Base-by-base conservation (phyloP, 495 filamentous ascomycete genomes). In the Niebla homalea region DNA sequence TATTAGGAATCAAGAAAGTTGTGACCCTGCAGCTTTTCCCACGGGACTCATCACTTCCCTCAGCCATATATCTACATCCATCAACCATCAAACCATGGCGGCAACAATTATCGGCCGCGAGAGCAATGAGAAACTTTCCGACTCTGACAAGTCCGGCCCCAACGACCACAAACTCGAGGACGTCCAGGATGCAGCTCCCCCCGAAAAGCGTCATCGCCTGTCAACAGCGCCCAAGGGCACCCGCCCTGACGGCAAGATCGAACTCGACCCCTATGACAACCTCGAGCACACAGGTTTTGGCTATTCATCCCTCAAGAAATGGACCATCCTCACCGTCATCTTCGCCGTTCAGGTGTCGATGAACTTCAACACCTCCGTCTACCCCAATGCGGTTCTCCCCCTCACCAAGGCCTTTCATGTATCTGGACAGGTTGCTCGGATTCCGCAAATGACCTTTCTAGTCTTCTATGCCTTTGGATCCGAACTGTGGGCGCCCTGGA, bases 401-500 rank as follows among this genome's bases (percentile, higher is more conserved):
- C 74, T 89, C 49, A 68, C 75, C 1, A 63, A 77, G 39, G 63
- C 83, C 36, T 88, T 84, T 60, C 42, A 67, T 15, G 77, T 88
- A 50, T 80, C 75, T 56, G 66, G 68, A 29, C 80, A 85, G 59
- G 74, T 73, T 0, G 84, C 81, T 1, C 73, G 83, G 23, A 64
- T 75, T 16, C 83, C 83, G 23, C 79, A 83, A 26, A 76, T 77
- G 54, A 73, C 85, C 44, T 89, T 87, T 67, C 69, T 89, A 32
- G 67, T 88, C 38, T 62, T 74, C 4, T 88, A 88, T 57, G 83
- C 82, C 21, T 86, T 89, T 58, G 84, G 85, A 6, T 88, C 83
- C 60, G 85, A 89, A 62, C 69, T 89, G 0, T 89, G 84, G 84
- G 85, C 85, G 0, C 85, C 85, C 0, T 89, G 84, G 84, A 79